Evolutionary conservation across 768 basidiomycete species (phyloP).

Genomic region (Chalciporus piperatus): DNA sequence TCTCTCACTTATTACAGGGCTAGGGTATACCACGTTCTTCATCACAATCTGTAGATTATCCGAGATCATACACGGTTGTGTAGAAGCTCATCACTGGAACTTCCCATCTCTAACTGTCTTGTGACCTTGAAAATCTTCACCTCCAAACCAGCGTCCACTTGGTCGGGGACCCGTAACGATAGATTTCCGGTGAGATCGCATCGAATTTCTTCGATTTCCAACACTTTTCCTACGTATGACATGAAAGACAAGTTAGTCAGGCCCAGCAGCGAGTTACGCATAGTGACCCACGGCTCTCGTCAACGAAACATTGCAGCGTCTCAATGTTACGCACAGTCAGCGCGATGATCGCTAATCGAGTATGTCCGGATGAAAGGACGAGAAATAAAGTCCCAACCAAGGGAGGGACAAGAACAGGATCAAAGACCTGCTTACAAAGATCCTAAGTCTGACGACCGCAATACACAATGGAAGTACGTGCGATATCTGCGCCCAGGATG

Average conservation of each 20-base stretch:
- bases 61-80: too few species aligned
- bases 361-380: conserved; percentile 22
- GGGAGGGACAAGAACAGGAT: conserved; percentile 57
- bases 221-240: conserved; percentile 18
- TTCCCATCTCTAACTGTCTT: conserved; percentile 2
- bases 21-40: background rate
- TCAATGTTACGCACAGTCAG: conserved; percentile 52
- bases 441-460: background rate
- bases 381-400: conserved; percentile 48
- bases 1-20: too few species aligned
- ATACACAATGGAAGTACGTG: conserved; percentile 21
- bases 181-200: conserved; percentile 12
- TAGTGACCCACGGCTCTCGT: conserved; percentile 28
- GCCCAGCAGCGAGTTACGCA: background rate
- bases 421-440: conserved; percentile 54
- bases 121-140: conserved; percentile 48
- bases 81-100: background rate
- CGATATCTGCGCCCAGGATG: conserved; percentile 72
- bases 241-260: background rate
- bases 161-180: conserved; percentile 28
- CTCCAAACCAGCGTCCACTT: conserved; percentile 32
- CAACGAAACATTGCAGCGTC: conserved; percentile 48
- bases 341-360: conserved; percentile 32
- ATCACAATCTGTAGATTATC: background rate
- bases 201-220: conserved; percentile 29